phyloP scores from a whole-genome alignment of 179 eudicot genomes.

The Beta corolliflora region DNA sequence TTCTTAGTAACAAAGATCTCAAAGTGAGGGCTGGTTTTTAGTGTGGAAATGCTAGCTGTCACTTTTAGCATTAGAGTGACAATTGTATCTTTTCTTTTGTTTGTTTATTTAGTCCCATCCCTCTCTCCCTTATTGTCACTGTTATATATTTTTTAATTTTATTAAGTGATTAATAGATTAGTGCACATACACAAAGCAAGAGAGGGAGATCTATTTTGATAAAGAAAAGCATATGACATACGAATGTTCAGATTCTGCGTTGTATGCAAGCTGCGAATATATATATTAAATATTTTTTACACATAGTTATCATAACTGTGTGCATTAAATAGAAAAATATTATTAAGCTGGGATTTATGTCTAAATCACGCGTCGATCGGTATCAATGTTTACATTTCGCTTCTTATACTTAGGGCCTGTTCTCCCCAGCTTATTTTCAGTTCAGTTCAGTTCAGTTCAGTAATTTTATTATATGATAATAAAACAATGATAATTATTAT shows the following conservation, averaged over 20 bases:
- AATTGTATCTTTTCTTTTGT: neutral
- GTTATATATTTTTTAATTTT: neutral
- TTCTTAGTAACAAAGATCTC: too few species aligned
- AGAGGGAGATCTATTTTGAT: neutral
- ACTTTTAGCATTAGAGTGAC: too few species aligned
- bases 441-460: too few species aligned
- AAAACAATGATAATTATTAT: too few species aligned
- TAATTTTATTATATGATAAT: too few species aligned
- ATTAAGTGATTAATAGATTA: neutral
- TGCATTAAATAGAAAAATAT: neutral
- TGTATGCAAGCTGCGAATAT: neutral
- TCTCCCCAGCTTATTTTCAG: too few species aligned
- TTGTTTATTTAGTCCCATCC: too few species aligned
- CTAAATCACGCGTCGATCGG: neutral
- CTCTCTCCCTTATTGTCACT: neutral
- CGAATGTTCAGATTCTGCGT: slow-evolving; percentile 1
- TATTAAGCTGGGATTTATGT: neutral
- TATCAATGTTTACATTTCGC: neutral
- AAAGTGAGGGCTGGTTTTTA: too few species aligned
- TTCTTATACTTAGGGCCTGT: too few species aligned
- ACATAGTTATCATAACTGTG: neutral
- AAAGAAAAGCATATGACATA: neutral
- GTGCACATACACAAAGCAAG: neutral
- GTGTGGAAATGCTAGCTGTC: too few species aligned
- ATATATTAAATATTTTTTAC: neutral